A percentile compares a stretch with the other conserved stretches of the same genome.
Evolutionary conservation across 805 yeast genomes (phyloP).

Genomic region (Komagataella pseudopastoris): DNA sequence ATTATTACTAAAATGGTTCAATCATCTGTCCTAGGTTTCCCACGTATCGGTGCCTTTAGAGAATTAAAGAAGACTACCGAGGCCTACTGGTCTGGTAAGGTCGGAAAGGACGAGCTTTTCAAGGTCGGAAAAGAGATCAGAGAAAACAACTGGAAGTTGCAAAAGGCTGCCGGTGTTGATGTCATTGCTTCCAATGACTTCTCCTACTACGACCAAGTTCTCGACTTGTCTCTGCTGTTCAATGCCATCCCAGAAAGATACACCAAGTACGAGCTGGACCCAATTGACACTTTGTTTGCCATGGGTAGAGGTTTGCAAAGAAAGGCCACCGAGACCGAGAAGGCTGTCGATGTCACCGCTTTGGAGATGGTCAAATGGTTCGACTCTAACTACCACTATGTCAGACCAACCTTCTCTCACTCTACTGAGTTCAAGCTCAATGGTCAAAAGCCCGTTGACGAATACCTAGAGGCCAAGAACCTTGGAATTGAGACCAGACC

Average conservation of each 20-base stretch:
- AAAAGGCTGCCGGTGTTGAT: conserved; percentile 94
- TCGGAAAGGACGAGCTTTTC: conserved; percentile 72
- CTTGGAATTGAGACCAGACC: conserved; percentile 97
- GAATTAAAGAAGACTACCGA: conserved; percentile 98
- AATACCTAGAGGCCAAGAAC: conserved; percentile 94
- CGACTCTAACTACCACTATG: conserved; percentile 99
- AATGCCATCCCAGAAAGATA: conserved; percentile 96
- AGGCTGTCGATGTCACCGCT: conserved; percentile 97
- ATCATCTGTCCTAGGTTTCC: conserved; percentile 98
- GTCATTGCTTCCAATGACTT: conserved; percentile 95
- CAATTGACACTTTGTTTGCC: conserved; percentile 89
- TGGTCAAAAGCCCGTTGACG: conserved; percentile 94
- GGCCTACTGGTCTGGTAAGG: conserved; percentile 97
- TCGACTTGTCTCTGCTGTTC: conserved; percentile 85
- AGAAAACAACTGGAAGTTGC: conserved; percentile 95
- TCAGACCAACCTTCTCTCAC: conserved; percentile 97
- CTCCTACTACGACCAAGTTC: conserved; percentile 95
- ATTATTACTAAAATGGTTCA: conserved; percentile 56
- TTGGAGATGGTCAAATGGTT: conserved; percentile 99
- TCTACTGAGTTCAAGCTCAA: conserved; percentile 91
- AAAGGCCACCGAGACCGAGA: conserved; percentile 74
- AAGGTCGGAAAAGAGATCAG: conserved; percentile 92
- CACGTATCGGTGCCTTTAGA: conserved; percentile 99
- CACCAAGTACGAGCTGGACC: conserved; percentile 78
- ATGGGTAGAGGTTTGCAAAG: conserved; percentile 99